These are phyloP conservation scores for Chondrus crispus DNA, from an alignment of 23 red algal genomes.

Conservation along the genomic window DNA sequence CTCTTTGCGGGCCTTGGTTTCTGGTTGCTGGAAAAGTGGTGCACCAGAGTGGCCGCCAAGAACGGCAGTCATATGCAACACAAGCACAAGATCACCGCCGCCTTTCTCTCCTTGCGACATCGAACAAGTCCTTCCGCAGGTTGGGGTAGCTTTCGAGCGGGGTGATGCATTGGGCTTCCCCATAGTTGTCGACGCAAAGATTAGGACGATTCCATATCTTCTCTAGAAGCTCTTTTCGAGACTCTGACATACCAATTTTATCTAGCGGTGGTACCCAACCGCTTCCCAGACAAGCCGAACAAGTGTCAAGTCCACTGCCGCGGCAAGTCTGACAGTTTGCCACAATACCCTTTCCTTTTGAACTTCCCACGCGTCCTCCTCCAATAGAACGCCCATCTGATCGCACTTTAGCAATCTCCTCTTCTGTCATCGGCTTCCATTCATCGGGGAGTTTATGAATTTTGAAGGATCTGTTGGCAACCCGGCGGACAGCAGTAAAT, in stretches of 20 bases:
- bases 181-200: slow-evolving; percentile 91
- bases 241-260: no score
- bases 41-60: background rate
- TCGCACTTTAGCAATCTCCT: slow-evolving; percentile 7
- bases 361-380: background rate
- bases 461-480: background rate
- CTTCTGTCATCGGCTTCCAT: slow-evolving; percentile 8
- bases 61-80: background rate
- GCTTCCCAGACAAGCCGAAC: slow-evolving; percentile 8
- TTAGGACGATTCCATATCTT: slow-evolving; percentile 67
- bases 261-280: slow-evolving; percentile 20
- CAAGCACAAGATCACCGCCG: background rate
- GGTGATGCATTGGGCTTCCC: slow-evolving; percentile 85
- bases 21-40: slow-evolving; percentile 3
- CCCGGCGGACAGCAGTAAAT: background rate
- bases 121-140: slow-evolving; percentile 83
- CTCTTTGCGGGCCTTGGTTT: slow-evolving; percentile 9
- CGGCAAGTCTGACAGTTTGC: slow-evolving; percentile 11
- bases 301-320: slow-evolving; percentile 19
- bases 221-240: background rate
- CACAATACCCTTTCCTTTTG: background rate
- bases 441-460: background rate
- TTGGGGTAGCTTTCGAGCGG: slow-evolving; percentile 88
- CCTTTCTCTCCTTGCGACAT: slow-evolving; percentile 80
- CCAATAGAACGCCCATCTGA: background rate